A percentile compares a stretch with the other conserved stretches of the same genome.
These are phyloP conservation scores for Plasmodium knowlesi DNA, from an alignment of 169 alveolate species.

Conservation along the genomic window DNA sequence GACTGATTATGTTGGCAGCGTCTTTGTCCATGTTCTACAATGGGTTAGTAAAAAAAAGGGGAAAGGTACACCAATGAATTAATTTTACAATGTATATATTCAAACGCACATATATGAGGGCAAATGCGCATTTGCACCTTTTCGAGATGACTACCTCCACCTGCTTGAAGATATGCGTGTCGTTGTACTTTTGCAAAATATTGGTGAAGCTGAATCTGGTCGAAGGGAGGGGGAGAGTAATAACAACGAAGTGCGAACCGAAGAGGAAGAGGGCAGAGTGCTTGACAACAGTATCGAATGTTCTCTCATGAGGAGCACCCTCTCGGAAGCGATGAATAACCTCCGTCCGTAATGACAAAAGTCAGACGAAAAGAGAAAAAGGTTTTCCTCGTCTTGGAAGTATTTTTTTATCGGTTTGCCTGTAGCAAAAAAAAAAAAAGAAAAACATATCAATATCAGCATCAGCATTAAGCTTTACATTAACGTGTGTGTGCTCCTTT, in stretches of 20 bases:
- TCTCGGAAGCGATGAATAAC: constrained; percentile 56
- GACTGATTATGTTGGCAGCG: constrained; percentile 31
- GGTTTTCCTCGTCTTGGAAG: constrained; percentile 83
- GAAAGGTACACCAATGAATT: not conserved
- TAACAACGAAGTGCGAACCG: not conserved
- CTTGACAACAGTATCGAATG: not conserved
- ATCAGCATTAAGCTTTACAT: constrained; percentile 82
- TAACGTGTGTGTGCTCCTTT: constrained; percentile 42
- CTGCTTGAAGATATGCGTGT: constrained; percentile 31
- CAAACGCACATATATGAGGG: not conserved
- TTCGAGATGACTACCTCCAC: constrained; percentile 29
- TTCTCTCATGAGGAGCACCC: not conserved
- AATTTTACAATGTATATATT: not conserved
- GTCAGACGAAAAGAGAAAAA: constrained; percentile 93
- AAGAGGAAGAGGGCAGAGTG: not conserved
- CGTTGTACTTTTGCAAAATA: constrained; percentile 42
- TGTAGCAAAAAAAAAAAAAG: constrained; percentile 67
- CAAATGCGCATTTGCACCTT: not conserved
- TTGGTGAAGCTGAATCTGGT: constrained; percentile 60
- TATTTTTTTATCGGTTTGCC: constrained; percentile 88
- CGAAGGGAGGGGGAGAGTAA: not conserved
- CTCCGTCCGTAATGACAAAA: constrained; percentile 95
- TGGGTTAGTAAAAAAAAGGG: not conserved
- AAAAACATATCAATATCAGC: constrained; percentile 87
- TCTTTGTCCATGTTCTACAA: constrained; percentile 68